Base-by-base conservation (phyloP, 768 basidiomycete genomes). In the Lactifluus echinatus region DNA sequence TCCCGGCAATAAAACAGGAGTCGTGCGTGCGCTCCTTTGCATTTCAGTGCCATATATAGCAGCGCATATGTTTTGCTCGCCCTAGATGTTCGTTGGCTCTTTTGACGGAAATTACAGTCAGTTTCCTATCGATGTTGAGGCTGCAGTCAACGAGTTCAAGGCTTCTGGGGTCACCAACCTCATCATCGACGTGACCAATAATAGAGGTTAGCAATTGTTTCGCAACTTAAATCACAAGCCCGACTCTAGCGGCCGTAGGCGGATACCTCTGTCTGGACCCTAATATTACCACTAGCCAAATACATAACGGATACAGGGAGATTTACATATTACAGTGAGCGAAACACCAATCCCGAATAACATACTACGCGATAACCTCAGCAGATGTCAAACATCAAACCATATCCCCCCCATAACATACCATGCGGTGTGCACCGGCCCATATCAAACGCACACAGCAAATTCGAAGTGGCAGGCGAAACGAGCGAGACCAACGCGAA, bases 201-300 rank as follows among this genome's bases (percentile, higher is more conserved):
- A 86, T 60, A 79, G 78, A 55, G 83, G 83, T 77, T 78, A 40
- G 15, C 12, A 23, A n/a, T 28, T n/a, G 21, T n/a, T 36, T 36
- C 14, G 14, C 17, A 28, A 79, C 14, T 4, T 15, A 8, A 4
- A 39, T 10, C 79, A 84, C 65, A 14, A 15, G 1, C 40, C 31
- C 54, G 36, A 56, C n/a, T 2, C n/a, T 8, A 4, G 19, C 21
- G 1, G 7, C 17, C 6, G 21, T 29, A 63, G 82, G 82, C 54
- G 83, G 83, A 24, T 81, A 76, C 54, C 74, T 84, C 7, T 84
- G n/a, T n/a, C n/a, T n/a, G n/a, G n/a, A n/a, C n/a, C n/a, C n/a
- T n/a, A n/a, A n/a, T n/a, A n/a, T n/a, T n/a, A n/a, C n/a, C n/a
- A n/a, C n/a, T n/a, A n/a, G n/a, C n/a, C n/a, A n/a, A n/a, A n/a